phyloP scores from a whole-genome alignment of 352 stramenopile genomes.

The Phytophthora constricta region DNA sequence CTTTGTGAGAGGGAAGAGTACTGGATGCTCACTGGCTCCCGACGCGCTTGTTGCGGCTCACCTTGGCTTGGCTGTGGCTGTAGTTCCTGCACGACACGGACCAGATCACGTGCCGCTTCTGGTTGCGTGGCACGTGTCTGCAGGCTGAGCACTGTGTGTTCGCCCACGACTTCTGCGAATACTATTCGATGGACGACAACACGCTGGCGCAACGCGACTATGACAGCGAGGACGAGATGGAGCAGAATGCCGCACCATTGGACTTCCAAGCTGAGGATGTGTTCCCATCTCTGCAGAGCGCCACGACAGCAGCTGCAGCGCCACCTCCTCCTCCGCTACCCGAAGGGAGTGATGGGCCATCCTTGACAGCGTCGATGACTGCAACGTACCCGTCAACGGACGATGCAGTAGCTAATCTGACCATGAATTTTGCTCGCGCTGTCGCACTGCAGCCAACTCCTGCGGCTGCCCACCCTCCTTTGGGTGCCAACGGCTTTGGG shows the following conservation, averaged over 20 bases:
- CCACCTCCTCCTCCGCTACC: slow-evolving; percentile 14
- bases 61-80: slow-evolving; percentile 29
- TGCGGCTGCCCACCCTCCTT: neutral
- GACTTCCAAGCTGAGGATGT: slow-evolving; percentile 80
- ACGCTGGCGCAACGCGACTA: slow-evolving; percentile 58
- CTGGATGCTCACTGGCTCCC: slow-evolving; percentile 26
- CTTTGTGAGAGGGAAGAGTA: slow-evolving; percentile 14
- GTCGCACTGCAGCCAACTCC: slow-evolving; percentile 62
- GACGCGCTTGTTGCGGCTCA: slow-evolving; percentile 34
- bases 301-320: slow-evolving; percentile 16
- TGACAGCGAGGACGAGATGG: slow-evolving; percentile 80
- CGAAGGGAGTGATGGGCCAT: slow-evolving; percentile 9
- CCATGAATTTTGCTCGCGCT: slow-evolving; percentile 83
- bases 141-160: slow-evolving; percentile 85
- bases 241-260: slow-evolving; percentile 45
- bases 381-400: slow-evolving; percentile 30
- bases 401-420: slow-evolving; percentile 44
- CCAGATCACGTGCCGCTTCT: slow-evolving; percentile 86
- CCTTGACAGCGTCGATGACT: slow-evolving; percentile 6
- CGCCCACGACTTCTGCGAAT: slow-evolving; percentile 82
- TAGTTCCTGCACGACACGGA: slow-evolving; percentile 89
- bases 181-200: slow-evolving; percentile 65
- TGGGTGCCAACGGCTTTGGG: slow-evolving; percentile 19
- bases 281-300: slow-evolving; percentile 75
- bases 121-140: slow-evolving; percentile 80